phyloP scores from a whole-genome alignment of 164 flowering plant genomes.

The Malania oleifera region DNA sequence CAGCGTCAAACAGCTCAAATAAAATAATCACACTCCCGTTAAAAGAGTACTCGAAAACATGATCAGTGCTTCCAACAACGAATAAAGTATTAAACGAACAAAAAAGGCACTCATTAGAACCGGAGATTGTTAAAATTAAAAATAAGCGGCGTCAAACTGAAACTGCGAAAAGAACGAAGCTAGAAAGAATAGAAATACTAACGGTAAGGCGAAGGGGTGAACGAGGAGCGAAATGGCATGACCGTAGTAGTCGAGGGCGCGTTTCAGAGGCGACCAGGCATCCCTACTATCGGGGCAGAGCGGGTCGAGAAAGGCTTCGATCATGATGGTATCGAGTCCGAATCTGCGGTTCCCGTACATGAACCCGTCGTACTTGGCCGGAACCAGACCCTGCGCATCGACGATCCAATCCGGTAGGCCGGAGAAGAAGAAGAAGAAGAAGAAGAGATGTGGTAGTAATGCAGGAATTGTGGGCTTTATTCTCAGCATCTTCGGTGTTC shows the following conservation, averaged over 20 bases:
- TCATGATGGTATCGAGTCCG: constrained; percentile 28
- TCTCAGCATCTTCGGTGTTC: constrained; percentile 4
- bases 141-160: too few relatives aligned
- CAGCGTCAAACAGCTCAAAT: too few relatives aligned
- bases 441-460: neutral
- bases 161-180: too few relatives aligned
- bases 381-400: constrained; percentile 30
- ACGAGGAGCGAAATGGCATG: constrained; percentile 44
- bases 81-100: too few relatives aligned
- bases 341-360: constrained; percentile 30
- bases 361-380: constrained; percentile 68
- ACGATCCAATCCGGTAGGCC: neutral
- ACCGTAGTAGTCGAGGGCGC: constrained; percentile 46
- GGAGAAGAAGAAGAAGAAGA: neutral
- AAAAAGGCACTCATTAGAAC: too few relatives aligned
- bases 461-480: neutral
- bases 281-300: constrained; percentile 85
- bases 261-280: constrained; percentile 74
- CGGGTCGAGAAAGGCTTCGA: constrained; percentile 87
- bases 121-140: too few relatives aligned
- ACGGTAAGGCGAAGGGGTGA: constrained; percentile 84
- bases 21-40: too few relatives aligned
- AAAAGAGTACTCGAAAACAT: too few relatives aligned
- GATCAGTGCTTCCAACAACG: too few relatives aligned
- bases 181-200: constrained; percentile 20